These are phyloP conservation scores for Cryptosporidium parvum DNA, from an alignment of 169 alveolate species.

Conservation along the genomic window DNA sequence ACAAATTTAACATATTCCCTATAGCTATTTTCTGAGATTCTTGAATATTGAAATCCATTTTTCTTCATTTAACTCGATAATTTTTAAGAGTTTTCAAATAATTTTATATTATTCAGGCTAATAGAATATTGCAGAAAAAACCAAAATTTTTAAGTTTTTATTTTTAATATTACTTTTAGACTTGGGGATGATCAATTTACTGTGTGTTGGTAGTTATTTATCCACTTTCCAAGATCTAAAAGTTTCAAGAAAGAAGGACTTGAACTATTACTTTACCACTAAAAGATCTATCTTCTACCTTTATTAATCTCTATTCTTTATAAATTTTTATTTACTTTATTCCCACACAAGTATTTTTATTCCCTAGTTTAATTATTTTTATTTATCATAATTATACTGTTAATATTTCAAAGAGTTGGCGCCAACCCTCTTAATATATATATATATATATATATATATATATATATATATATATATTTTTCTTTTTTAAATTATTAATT, in stretches of 20 bases:
- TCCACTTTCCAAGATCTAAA: background rate
- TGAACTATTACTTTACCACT: background rate
- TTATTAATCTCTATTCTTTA: background rate
- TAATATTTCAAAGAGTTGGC: background rate
- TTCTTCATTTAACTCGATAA: background rate
- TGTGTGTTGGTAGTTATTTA: background rate
- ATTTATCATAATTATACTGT: no score
- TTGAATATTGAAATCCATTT: slow-evolving; percentile 78
- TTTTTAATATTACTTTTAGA: no score
- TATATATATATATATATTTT: no score
- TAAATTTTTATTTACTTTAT: background rate
- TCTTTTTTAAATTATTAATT: no score
- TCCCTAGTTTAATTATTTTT: background rate
- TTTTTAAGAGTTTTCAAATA: background rate
- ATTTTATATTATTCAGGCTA: background rate
- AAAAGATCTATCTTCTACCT: background rate
- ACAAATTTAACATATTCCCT: slow-evolving; percentile 71
- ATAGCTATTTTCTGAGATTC: slow-evolving; percentile 76
- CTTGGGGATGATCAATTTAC: background rate
- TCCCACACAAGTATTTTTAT: slow-evolving; percentile 15
- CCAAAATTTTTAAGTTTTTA: no score
- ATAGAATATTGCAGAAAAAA: background rate
- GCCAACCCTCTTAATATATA: background rate
- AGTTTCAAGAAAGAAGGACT: background rate
- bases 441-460: no score